Base-by-base conservation (phyloP, 768 basidiomycete genomes). In the Kwoniella newhampshirensis region DNA sequence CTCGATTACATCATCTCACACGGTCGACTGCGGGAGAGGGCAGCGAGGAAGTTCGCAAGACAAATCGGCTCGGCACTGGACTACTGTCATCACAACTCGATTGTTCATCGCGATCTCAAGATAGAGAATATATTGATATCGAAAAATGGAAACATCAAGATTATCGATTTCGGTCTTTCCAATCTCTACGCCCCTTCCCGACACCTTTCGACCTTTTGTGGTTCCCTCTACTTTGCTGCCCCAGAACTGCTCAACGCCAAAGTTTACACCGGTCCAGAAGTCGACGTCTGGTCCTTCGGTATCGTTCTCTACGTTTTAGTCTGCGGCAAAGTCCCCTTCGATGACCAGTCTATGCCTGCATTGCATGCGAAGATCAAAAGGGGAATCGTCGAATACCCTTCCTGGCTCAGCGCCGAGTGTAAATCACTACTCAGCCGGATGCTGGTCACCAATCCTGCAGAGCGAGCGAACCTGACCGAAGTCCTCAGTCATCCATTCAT, bases 91-190 rank as follows among this genome's bases (percentile, higher is more conserved):
- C 84, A 86, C 70, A 99, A 98, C 77, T 96, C 86, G 66, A 93
- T 98, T 70, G 94, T 98, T 11, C 96, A 99, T 77, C 88, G 96
- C 63, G 77, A 99, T 80, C 87, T 99, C 64, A 99, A 99, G 81
- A 99, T 99, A 73, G 94, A 99, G 79, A 98, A 97, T 79, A 99
- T 99, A 69, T 87, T 99, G 73, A 98, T 99, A 65, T 96, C 91
- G 1, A 91, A 96, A 63, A 89, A 89, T 0, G 96, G 96, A 11
- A 98, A 97, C 79, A 98, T 98, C 82, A 99, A 98, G 82, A 97
- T 98, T 61, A 99, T 98, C 76, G 94, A 99, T 78, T 99, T 98
- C 77, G 96, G 96, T 45, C 82, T 99, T 7, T 97, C 94, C 2
- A 99, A 98, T 78, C 82, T 99, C 12, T 98, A 86, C 75, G 85